phyloP scores from a whole-genome alignment of 441 rosid species.

The Adansonia rubrostipa region DNA sequence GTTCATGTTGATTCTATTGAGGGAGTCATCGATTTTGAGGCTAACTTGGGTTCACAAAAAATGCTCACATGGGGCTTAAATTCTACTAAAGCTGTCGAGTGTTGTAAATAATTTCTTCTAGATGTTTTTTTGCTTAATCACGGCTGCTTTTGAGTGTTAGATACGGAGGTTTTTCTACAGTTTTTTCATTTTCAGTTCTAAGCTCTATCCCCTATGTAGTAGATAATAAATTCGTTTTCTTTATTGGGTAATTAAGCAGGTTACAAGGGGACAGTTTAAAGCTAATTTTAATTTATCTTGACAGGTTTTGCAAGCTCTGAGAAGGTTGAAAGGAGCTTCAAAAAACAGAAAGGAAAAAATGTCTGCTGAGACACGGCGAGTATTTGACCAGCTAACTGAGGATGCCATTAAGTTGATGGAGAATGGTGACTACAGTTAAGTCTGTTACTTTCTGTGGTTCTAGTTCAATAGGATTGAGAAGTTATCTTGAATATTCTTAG shows the following conservation, averaged over 20 bases:
- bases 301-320: slow-evolving; percentile 85
- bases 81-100: neutral
- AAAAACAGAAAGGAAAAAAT: slow-evolving; percentile 81
- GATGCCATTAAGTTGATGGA: slow-evolving; percentile 82
- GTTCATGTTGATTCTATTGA: neutral
- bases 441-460: slow-evolving; percentile 23
- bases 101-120: neutral
- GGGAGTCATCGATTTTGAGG: neutral
- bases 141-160: neutral
- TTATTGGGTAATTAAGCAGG: neutral
- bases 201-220: neutral
- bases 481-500: neutral
- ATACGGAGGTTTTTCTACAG: neutral
- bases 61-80: neutral
- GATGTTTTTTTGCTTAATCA: neutral
- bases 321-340: slow-evolving; percentile 86
- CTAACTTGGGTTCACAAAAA: neutral
- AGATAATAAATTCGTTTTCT: neutral
- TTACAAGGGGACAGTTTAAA: slow-evolving; percentile 21
- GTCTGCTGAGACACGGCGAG: slow-evolving; percentile 68
- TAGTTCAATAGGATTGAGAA: slow-evolving; percentile 13
- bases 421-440: slow-evolving; percentile 88
- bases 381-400: slow-evolving; percentile 96
- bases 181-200: neutral
- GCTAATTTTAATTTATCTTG: slow-evolving; percentile 25